Base-by-base conservation (phyloP, 1,284 basidiomycete genomes). In the Ganoderma sinense region DNA sequence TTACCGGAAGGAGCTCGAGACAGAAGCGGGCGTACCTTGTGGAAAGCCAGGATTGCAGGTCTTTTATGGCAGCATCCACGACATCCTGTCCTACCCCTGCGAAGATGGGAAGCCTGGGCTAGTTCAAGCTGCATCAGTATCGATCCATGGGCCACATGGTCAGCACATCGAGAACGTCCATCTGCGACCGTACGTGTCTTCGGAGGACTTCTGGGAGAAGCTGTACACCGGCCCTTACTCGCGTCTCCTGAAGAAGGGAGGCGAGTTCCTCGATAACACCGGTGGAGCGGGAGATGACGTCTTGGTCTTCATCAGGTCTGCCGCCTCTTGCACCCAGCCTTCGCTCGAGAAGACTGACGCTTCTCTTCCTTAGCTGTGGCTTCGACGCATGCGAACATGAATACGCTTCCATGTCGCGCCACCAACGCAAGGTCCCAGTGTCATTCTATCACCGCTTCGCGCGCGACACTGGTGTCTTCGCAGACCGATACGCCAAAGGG, bases 351-450 rank as follows among this genome's bases (percentile, higher is more conserved):
- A 48, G 43, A 20, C 62, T 63, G 18, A 63, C 31, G 29, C 61
- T 23, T 20, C 31, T 23, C 2, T 26, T 23, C 55, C 65, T 36
- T 40, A 92, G 92, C 72, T 93, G 91, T 71, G 97, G 97, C 1
- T 97, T 99, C 81, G 97, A 99, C 75, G 97, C 97, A 0, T 95
- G 93, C 70, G 93, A 97, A 76, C 95, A 98, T 79, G 97, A 99
- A 78, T 92, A 94, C 73, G 84, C 89, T 4, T 93, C 91, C 7
- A 99, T 99, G 97, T 96, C 95, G 59, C 86, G 97, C 10, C 97
- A 99, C 79, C 88, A 90, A 61, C 91, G 96, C n/a, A 92, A 93
- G 71, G 96, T 99, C 0, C 97, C 97, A 0, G 87, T 91, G 0
- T 89, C 90, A 0, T 98, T 98, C 82, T 99, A 95, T 80, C 85